Conservation (phyloP, 331 rosid species). For the Malus hybrid region DNA sequence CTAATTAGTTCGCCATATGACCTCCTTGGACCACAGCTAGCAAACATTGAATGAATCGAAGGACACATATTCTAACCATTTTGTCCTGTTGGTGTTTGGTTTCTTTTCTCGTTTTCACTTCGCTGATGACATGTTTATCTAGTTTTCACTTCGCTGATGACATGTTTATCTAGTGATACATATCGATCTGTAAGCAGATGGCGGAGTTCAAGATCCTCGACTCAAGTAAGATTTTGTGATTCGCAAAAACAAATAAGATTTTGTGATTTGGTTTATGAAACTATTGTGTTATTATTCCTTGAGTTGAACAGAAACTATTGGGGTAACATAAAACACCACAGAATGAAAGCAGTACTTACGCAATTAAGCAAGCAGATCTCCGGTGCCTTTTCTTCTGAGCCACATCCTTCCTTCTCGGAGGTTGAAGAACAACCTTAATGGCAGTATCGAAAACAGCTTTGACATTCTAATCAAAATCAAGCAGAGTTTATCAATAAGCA, state of each 20-base stretch:
- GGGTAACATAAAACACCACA: constrained; percentile 1
- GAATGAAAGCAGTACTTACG: constrained; percentile 44
- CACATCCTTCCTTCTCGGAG: constrained; percentile 83
- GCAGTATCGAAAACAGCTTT: constrained; percentile 95
- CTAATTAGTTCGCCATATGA: background rate
- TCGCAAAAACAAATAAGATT: background rate
- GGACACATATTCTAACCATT: background rate
- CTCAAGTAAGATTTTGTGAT: background rate
- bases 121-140: background rate
- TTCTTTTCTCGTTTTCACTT: background rate
- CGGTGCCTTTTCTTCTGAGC: constrained; percentile 59
- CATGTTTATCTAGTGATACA: background rate
- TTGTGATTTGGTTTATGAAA: background rate
- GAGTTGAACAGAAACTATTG: background rate
- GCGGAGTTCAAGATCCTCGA: background rate
- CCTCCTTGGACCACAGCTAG: background rate
- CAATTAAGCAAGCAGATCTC: constrained; percentile 67
- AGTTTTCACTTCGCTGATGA: background rate
- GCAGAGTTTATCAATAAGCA: background rate
- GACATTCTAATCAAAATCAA: constrained; percentile 61
- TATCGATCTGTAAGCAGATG: background rate
- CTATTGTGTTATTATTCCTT: background rate
- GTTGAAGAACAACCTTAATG: constrained; percentile 97
- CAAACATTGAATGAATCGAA: background rate
- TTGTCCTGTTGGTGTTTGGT: background rate